A percentile compares a stretch with the other conserved stretches of the same genome.
These are phyloP conservation scores for Colletotrichum higginsianum DNA, from an alignment of 2,329 filamentous ascomycete genomes.

Conservation along the genomic window DNA sequence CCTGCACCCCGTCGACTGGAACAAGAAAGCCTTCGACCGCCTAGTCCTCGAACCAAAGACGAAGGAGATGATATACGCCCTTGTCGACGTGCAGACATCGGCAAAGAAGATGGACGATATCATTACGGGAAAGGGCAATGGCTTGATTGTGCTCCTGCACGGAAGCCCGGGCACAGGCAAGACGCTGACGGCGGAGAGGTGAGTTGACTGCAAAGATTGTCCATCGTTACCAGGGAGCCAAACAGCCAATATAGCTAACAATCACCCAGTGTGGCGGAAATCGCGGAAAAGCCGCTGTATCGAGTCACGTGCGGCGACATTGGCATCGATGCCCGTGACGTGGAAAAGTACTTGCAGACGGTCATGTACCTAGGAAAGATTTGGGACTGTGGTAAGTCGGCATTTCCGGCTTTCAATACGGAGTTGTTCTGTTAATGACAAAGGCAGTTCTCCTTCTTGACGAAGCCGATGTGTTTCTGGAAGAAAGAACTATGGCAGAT, in stretches of 20 bases:
- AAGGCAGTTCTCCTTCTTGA: slow-evolving; percentile 47
- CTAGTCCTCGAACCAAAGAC: slow-evolving; percentile 42
- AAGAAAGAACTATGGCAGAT: slow-evolving; percentile 60
- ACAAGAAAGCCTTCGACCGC: slow-evolving; percentile 41
- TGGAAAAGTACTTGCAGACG: slow-evolving; percentile 52
- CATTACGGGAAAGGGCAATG: slow-evolving; percentile 53
- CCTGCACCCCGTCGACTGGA: slow-evolving; percentile 25
- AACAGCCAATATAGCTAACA: background rate
- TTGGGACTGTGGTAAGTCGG: slow-evolving; percentile 50
- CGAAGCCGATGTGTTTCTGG: slow-evolving; percentile 49
- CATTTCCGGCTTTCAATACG: background rate
- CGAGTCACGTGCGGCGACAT: slow-evolving; percentile 56
- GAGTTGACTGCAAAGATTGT: background rate
- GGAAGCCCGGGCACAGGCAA: slow-evolving; percentile 55
- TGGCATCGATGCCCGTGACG: slow-evolving; percentile 47
- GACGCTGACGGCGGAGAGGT: slow-evolving; percentile 54
- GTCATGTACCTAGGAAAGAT: slow-evolving; percentile 50
- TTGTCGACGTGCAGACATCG: slow-evolving; percentile 45
- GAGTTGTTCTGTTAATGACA: background rate
- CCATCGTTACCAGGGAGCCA: background rate
- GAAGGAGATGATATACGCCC: slow-evolving; percentile 50
- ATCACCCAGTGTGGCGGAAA: slow-evolving; percentile 49
- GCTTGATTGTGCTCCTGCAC: slow-evolving; percentile 53
- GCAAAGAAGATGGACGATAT: slow-evolving; percentile 49
- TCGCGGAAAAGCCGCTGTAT: slow-evolving; percentile 53